These are phyloP conservation scores for Podila horticola DNA, from an alignment of 192 early-diverging fungal species.

Conservation along the genomic window DNA sequence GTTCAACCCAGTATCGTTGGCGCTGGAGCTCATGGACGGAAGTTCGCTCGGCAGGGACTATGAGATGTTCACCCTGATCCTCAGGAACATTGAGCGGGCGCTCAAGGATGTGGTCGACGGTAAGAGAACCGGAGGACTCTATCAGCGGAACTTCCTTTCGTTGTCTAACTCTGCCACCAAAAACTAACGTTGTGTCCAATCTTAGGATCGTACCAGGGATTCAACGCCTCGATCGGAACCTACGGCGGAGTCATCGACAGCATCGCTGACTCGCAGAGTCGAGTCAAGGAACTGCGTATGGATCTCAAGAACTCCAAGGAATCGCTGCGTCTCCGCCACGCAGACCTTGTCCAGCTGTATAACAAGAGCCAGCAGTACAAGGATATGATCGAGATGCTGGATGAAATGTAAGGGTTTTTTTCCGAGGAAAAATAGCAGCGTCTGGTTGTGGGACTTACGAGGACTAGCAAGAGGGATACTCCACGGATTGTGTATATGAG, in stretches of 20 bases:
- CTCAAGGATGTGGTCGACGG: slow-evolving; percentile 77
- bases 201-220: slow-evolving; percentile 81
- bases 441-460: neutral
- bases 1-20: slow-evolving; percentile 81
- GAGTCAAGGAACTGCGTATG: slow-evolving; percentile 70
- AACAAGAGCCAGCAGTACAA: slow-evolving; percentile 79
- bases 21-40: slow-evolving; percentile 78
- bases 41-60: slow-evolving; percentile 75
- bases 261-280: slow-evolving; percentile 70
- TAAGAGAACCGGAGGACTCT: slow-evolving; percentile 15
- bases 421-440: too few relatives aligned
- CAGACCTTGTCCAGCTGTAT: slow-evolving; percentile 75
- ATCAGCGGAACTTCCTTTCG: neutral
- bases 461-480: neutral
- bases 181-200: neutral
- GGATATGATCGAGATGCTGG: slow-evolving; percentile 80
- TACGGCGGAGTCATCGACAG: slow-evolving; percentile 81
- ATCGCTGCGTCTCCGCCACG: slow-evolving; percentile 68
- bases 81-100: slow-evolving; percentile 69
- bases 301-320: slow-evolving; percentile 73
- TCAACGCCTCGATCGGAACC: slow-evolving; percentile 84
- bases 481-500: too few relatives aligned
- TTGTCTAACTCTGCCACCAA: neutral
- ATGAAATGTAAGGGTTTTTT: slow-evolving; percentile 63
- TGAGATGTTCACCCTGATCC: slow-evolving; percentile 68